These are phyloP conservation scores for Fusarium praegraminearum DNA, from an alignment of 2,329 filamentous ascomycete species.

Conservation along the genomic window DNA sequence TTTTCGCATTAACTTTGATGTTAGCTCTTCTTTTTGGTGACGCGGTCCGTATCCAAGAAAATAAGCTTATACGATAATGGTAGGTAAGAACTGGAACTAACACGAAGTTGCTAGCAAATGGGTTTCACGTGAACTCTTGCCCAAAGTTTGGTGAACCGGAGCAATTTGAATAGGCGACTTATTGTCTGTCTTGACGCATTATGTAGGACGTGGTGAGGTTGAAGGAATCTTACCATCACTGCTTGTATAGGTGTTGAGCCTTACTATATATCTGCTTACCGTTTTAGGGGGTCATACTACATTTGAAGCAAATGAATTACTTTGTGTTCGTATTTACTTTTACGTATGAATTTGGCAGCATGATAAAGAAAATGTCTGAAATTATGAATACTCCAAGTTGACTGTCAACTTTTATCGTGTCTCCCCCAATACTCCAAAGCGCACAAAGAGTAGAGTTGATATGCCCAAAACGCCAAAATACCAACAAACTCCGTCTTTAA, in stretches of 20 bases:
- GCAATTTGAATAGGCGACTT: no score
- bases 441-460: conserved; percentile 32
- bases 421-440: background rate
- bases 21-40: conserved; percentile 7
- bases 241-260: background rate
- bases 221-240: background rate
- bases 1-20: background rate
- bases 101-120: background rate
- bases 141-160: background rate
- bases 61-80: conserved; percentile 25
- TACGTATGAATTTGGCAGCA: background rate
- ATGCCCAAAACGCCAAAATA: conserved; percentile 5
- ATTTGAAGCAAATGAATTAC: background rate
- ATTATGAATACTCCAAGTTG: conserved; percentile 21
- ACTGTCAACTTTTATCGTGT: background rate
- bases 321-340: background rate
- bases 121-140: background rate
- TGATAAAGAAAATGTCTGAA: background rate
- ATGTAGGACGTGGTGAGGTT: no score
- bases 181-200: no score
- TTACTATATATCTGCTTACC: background rate
- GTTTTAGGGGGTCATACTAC: background rate
- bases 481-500: background rate
- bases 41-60: conserved; percentile 20
- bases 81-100: background rate